phyloP scores from a whole-genome alignment of 2,329 filamentous ascomycete genomes.

The Mariannaea elegans region DNA sequence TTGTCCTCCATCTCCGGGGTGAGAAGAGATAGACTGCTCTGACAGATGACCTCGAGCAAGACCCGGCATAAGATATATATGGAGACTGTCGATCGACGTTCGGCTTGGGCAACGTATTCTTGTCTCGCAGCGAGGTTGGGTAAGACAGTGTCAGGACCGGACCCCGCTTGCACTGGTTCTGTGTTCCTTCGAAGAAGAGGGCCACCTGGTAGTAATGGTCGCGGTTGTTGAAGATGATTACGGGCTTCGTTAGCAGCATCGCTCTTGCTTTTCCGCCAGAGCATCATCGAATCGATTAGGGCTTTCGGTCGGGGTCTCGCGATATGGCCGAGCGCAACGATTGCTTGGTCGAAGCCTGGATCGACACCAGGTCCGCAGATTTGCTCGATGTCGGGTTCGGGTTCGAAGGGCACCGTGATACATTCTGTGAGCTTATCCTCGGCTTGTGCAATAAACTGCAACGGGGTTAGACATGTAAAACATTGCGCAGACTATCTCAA shows the following conservation, averaged over 20 bases:
- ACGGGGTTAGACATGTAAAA: slow-evolving; percentile 25
- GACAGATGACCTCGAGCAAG: slow-evolving; percentile 90
- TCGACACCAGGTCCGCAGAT: slow-evolving; percentile 93
- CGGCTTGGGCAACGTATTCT: slow-evolving; percentile 79
- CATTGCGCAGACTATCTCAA: background rate
- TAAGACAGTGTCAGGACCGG: slow-evolving; percentile 41
- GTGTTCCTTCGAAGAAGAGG: slow-evolving; percentile 76
- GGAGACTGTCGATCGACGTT: slow-evolving; percentile 90
- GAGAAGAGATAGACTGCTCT: slow-evolving; percentile 84
- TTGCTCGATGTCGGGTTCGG: slow-evolving; percentile 84
- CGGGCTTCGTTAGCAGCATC: slow-evolving; percentile 81
- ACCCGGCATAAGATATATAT: slow-evolving; percentile 97
- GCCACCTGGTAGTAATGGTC: slow-evolving; percentile 52
- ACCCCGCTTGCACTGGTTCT: slow-evolving; percentile 67
- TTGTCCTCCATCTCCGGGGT: slow-evolving; percentile 93
- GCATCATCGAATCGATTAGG: slow-evolving; percentile 96
- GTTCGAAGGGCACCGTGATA: slow-evolving; percentile 79
- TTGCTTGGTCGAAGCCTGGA: slow-evolving; percentile 90
- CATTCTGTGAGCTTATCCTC: slow-evolving; percentile 95
- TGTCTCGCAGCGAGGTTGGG: slow-evolving; percentile 62
- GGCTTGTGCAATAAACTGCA: slow-evolving; percentile 89
- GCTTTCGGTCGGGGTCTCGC: slow-evolving; percentile 93
- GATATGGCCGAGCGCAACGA: slow-evolving; percentile 92
- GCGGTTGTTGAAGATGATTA: slow-evolving; percentile 63
- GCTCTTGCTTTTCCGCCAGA: slow-evolving; percentile 96